Base-by-base conservation (phyloP, 495 filamentous ascomycete genomes). In the Neurospora intermedia region DNA sequence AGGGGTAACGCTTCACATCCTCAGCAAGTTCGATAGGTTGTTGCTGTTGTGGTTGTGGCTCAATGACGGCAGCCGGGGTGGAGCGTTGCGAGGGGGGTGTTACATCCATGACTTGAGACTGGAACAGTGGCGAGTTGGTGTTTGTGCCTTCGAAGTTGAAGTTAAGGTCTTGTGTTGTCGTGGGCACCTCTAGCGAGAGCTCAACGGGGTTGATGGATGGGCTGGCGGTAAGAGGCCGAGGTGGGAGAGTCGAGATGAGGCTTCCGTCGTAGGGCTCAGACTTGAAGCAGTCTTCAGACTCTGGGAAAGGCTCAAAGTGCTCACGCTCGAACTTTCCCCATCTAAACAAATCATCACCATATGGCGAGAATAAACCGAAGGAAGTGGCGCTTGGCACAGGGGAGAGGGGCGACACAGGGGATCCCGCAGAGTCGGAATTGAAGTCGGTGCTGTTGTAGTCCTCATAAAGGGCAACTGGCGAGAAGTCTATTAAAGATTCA, bases 131-230 rank as follows among this genome's bases (percentile, higher is more conserved):
- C 11, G 71, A 7, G 39, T 73, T 72, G 41, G 41, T 69, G 71
- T 73, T 59, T n/a, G 69, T 43, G 20, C 59, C 42, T 11, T n/a
- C 43, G 54, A 27, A 43, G 39, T 13, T 38, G 18, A 48, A 66
- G 23, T 35, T 15, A 35, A 69, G 39, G 69, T 39, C 42, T 39
- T 39, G 20, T 13, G 38, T n/a, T 15, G 46, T 48, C 15, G 74
- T 66, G 54, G 48, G 54, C 54, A 66, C 31, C 54, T 31, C 69
- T 18, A 76, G 69, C 59, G 76, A 43, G 20, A 81, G 78, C 15
- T 77, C 76, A 73, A 78, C 75, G 18, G 80, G 80, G 73, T 80
- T 78, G 76, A 81, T 74, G 13, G 77, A 79, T 8, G 80, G 78
- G 73, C 75, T 80, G 43, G 77, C 5, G 23, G 73, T 48, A 13